A percentile compares a stretch with the other conserved stretches of the same genome.
Conservation (phyloP, 2,329 filamentous ascomycete genomes). For the Ophiostoma perfectum region DNA sequence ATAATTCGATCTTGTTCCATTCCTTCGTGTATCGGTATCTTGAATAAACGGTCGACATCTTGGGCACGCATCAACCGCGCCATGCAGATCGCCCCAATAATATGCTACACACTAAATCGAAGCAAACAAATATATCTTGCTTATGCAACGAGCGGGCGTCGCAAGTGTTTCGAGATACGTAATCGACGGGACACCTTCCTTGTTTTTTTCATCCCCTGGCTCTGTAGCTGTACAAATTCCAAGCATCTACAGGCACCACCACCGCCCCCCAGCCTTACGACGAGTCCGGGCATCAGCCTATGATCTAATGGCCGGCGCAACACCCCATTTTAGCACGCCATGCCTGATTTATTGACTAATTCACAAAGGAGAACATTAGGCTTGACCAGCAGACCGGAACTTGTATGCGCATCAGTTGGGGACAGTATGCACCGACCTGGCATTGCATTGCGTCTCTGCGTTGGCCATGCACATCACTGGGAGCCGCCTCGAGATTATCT, state of each 20-base stretch:
- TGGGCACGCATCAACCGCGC: too few species aligned
- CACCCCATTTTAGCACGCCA: background rate
- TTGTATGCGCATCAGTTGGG: too few species aligned
- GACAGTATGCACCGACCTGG: background rate
- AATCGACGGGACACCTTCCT: background rate
- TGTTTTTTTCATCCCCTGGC: background rate
- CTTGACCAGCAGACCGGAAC: too few species aligned
- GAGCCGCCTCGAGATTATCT: background rate
- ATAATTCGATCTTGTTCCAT: too few species aligned
- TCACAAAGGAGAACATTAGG: too few species aligned
- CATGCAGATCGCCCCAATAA: too few species aligned
- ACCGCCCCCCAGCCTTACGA: background rate
- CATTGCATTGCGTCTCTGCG: constrained; percentile 14
- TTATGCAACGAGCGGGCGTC: constrained; percentile 4
- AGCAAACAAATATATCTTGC: background rate
- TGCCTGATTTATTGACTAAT: too few species aligned
- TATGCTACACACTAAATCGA: background rate
- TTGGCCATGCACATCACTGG: constrained; percentile 10
- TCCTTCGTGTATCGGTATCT: too few species aligned
- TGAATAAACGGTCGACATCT: too few species aligned
- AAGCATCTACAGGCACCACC: background rate
- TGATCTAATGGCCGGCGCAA: background rate
- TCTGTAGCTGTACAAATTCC: too few species aligned
- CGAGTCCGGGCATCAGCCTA: background rate
- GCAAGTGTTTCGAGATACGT: constrained; percentile 6